Evolutionary conservation across 2,329 filamentous ascomycete genomes (phyloP).

Genomic region (Pyrenophora seminiperda): DNA sequence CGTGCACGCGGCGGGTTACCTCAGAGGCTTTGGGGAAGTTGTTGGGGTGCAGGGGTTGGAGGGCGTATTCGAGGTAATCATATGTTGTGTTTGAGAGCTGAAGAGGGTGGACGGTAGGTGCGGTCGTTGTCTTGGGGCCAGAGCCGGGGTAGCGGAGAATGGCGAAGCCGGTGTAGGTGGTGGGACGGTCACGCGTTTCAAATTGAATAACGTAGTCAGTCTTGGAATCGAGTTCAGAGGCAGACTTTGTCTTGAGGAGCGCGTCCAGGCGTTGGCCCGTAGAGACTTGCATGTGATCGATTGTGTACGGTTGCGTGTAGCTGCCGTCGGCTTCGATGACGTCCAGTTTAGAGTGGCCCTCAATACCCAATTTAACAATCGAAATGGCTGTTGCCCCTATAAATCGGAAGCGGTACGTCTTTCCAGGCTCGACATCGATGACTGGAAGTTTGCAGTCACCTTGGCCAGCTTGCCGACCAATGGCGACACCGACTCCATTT

Average conservation of each 20-base stretch:
- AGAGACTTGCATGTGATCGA: conserved; percentile 60
- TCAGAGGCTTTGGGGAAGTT: conserved; percentile 43
- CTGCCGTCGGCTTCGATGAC: conserved; percentile 64
- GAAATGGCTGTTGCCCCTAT: conserved; percentile 63
- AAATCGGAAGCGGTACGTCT: conserved; percentile 66
- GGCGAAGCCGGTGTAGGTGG: conserved; percentile 55
- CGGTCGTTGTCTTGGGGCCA: conserved; percentile 5
- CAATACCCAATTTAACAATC: conserved; percentile 60
- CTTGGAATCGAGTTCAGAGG: conserved; percentile 51
- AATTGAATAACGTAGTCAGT: conserved; percentile 54
- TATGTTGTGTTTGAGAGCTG: conserved; percentile 41
- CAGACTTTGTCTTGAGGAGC: conserved; percentile 60
- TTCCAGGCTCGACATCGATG: conserved; percentile 64
- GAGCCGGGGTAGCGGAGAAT: conserved; percentile 49
- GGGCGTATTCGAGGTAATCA: conserved; percentile 48
- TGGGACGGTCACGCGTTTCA: conserved; percentile 58
- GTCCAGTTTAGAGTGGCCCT: conserved; percentile 60
- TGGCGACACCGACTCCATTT: conserved; percentile 60
- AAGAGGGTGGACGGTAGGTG: conserved; percentile 33
- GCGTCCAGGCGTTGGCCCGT: conserved; percentile 66
- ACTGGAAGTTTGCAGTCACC: conserved; percentile 54
- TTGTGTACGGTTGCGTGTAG: conserved; percentile 57
- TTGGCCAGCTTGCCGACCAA: conserved; percentile 44
- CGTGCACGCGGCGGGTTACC: conserved; percentile 43
- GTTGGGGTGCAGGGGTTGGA: conserved; percentile 41